Evolutionary conservation across 2,329 filamentous ascomycete species (phyloP).

Genomic region (Sporothrix mexicana): DNA sequence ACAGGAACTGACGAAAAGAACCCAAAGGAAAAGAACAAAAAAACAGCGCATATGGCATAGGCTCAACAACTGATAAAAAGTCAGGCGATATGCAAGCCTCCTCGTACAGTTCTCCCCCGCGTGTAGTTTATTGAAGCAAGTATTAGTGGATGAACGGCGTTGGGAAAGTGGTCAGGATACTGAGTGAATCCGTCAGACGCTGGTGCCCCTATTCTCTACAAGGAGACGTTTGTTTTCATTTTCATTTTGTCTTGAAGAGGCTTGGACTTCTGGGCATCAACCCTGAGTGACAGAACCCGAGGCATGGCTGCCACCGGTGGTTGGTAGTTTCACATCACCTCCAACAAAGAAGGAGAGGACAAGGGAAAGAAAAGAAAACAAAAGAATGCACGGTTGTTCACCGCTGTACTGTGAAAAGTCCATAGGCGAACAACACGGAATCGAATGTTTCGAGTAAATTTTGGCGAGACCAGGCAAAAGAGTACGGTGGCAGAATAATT

Average conservation of each 20-base stretch:
- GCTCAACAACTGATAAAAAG: too few species aligned
- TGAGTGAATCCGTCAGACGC: background rate
- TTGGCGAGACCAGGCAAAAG: background rate
- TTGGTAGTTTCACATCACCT: background rate
- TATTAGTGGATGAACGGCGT: background rate
- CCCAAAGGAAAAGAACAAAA: background rate
- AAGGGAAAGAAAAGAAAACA: background rate
- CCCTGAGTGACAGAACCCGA: too few species aligned
- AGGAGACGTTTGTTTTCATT: background rate
- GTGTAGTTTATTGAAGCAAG: background rate
- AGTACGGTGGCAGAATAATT: background rate
- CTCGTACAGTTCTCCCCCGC: background rate
- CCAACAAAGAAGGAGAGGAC: background rate
- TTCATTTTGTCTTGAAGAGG: background rate
- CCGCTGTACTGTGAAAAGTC: background rate
- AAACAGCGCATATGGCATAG: too few species aligned
- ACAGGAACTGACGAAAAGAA: background rate
- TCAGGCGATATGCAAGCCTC: slow-evolving; percentile 17
- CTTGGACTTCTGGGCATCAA: too few species aligned
- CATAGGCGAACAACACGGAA: background rate
- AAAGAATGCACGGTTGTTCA: background rate
- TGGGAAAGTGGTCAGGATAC: background rate
- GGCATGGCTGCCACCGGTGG: background rate
- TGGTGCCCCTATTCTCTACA: background rate
- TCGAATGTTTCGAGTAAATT: slow-evolving; percentile 9